A percentile compares a stretch with the other conserved stretches of the same genome.
Conservation (phyloP, 2,329 filamentous ascomycete genomes). For the Fusarium bactridioides region DNA sequence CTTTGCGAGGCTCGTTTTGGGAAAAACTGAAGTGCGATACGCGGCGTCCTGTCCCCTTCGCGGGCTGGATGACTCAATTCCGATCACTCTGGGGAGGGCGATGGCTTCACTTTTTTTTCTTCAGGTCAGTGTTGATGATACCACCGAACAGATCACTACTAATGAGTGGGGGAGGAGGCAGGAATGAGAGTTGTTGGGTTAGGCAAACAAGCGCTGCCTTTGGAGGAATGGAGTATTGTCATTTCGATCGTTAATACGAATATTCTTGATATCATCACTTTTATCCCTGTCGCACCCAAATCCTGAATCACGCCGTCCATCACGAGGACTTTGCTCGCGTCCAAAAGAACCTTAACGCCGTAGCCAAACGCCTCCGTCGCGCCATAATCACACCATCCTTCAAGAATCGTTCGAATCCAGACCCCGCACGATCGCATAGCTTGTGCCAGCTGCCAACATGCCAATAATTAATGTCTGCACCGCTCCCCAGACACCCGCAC, state of each 20-base stretch:
- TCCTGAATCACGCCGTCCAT: background rate
- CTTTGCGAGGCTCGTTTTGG: slow-evolving; percentile 86
- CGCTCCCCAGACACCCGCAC: slow-evolving; percentile 65
- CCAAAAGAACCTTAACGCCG: slow-evolving; percentile 22
- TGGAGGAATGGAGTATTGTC: slow-evolving; percentile 27
- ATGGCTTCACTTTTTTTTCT: slow-evolving; percentile 57
- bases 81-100: slow-evolving; percentile 88
- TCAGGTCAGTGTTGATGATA: slow-evolving; percentile 39
- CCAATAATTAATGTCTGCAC: slow-evolving; percentile 72
- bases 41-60: slow-evolving; percentile 66
- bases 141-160: slow-evolving; percentile 38
- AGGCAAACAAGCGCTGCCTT: background rate
- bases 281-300: background rate
- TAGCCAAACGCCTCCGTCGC: slow-evolving; percentile 4
- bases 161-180: slow-evolving; percentile 9
- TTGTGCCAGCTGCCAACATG: slow-evolving; percentile 70
- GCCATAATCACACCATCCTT: background rate
- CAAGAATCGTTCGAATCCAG: slow-evolving; percentile 52
- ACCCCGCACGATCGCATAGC: slow-evolving; percentile 68
- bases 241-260: slow-evolving; percentile 33
- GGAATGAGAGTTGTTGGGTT: background rate
- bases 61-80: slow-evolving; percentile 77
- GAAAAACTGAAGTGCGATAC: slow-evolving; percentile 89
- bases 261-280: slow-evolving; percentile 14
- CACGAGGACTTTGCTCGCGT: slow-evolving; percentile 2